Conservation (phyloP, 768 basidiomycete species). For the Mrakia blollopis region DNA sequence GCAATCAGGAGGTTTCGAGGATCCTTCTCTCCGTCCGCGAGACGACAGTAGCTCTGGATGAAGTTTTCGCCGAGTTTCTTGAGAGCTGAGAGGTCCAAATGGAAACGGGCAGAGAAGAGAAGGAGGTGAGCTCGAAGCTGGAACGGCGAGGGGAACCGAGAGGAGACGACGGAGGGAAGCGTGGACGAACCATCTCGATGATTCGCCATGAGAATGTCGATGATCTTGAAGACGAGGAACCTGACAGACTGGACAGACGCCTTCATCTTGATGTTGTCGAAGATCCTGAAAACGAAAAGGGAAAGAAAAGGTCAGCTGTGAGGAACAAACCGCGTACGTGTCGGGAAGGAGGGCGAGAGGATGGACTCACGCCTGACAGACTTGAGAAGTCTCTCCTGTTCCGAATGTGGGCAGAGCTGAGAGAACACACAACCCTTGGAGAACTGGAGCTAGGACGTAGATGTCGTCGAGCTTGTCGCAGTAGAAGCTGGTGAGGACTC, state of each 20-base stretch:
- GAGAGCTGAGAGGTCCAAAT: constrained; percentile 51
- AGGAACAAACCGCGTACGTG: no score
- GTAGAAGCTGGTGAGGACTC: constrained; percentile 76
- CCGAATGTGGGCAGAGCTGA: constrained; percentile 60
- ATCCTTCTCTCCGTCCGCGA: constrained; percentile 97
- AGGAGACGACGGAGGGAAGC: constrained; percentile 12
- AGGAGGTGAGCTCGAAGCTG: constrained; percentile 2
- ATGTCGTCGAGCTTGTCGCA: constrained; percentile 79
- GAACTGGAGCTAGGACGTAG: constrained; percentile 73
- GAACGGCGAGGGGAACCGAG: background rate
- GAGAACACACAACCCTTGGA: constrained; percentile 68
- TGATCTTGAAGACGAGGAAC: constrained; percentile 69
- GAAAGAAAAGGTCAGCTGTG: background rate
- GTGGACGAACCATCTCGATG: constrained; percentile 59
- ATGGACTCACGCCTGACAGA: constrained; percentile 57
- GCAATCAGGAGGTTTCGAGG: constrained; percentile 86
- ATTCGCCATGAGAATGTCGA: constrained; percentile 69
- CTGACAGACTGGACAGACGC: constrained; percentile 75
- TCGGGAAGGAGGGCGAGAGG: background rate
- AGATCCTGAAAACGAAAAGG: constrained; percentile 53
- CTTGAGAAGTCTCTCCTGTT: constrained; percentile 58
- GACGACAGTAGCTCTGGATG: constrained; percentile 61
- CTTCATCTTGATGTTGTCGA: constrained; percentile 73
- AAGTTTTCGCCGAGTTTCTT: constrained; percentile 69
- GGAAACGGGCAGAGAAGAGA: background rate